phyloP scores from a whole-genome alignment of 495 filamentous ascomycete genomes.

The Neurospora sp. region DNA sequence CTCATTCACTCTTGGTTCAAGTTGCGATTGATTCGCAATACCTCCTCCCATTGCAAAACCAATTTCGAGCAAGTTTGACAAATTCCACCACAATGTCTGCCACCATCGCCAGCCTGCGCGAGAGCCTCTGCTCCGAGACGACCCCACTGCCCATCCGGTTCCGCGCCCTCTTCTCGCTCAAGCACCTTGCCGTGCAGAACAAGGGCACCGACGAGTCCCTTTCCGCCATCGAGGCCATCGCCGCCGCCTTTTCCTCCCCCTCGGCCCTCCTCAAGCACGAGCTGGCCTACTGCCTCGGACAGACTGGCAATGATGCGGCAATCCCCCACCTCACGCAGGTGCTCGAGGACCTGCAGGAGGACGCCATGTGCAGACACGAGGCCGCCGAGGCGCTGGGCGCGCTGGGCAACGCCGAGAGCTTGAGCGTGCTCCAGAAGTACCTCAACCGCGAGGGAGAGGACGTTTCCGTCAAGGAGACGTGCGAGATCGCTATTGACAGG shows the following conservation, averaged over 20 bases:
- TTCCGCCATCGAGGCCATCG: conserved; percentile 83
- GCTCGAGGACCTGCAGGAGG: conserved; percentile 68
- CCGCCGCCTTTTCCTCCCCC: conserved; percentile 71
- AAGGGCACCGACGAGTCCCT: conserved; percentile 51
- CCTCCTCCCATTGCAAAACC: not conserved
- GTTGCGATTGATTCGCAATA: not conserved
- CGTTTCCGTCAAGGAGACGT: conserved; percentile 84
- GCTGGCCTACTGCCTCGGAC: conserved; percentile 92
- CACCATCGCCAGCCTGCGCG: conserved; percentile 53
- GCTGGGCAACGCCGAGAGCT: conserved; percentile 59
- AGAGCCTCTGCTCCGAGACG: conserved; percentile 65
- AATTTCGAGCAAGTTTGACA: not conserved
- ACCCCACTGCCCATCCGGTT: conserved; percentile 82
- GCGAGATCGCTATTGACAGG: conserved; percentile 87
- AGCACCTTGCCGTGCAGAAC: conserved; percentile 70
- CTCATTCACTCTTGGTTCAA: not conserved
- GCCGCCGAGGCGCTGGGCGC: conserved; percentile 93
- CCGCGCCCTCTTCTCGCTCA: conserved; percentile 95
- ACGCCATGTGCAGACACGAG: conserved; percentile 93
- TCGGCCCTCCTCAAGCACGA: conserved; percentile 91
- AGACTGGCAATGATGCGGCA: conserved; percentile 67
- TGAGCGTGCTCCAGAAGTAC: conserved; percentile 60
- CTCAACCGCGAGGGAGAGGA: conserved; percentile 61
- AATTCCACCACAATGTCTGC: conserved; percentile 3
- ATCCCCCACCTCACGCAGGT: conserved; percentile 63